Evolutionary conservation across 345 rosid genomes (phyloP).

Genomic region (Aquilaria malaccensis): DNA sequence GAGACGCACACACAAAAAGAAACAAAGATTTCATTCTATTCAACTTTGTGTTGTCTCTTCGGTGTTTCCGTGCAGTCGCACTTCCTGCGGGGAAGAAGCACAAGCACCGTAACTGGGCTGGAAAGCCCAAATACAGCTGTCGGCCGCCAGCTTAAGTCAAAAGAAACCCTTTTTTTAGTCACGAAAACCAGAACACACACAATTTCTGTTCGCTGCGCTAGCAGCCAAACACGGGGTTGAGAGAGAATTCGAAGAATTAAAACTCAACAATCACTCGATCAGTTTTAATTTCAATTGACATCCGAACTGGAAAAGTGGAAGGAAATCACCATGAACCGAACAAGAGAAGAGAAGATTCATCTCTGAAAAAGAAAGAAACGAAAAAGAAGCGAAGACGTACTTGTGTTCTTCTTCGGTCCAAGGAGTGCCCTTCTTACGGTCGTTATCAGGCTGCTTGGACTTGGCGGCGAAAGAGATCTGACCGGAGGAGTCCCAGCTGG

Average conservation of each 20-base stretch:
- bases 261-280: not conserved
- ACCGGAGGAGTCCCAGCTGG: conserved; percentile 25
- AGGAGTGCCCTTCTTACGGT: conserved; percentile 75
- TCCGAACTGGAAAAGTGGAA: not conserved
- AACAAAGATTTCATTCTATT: too few species aligned
- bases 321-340: not conserved
- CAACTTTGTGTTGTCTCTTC: too few species aligned
- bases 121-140: too few species aligned
- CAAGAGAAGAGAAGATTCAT: not conserved
- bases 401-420: conserved; percentile 61
- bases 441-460: conserved; percentile 21
- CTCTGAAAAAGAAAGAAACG: not conserved
- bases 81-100: too few species aligned
- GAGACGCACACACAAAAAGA: too few species aligned
- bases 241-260: too few species aligned
- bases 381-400: conserved; percentile 8
- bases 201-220: too few species aligned
- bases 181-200: not conserved
- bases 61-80: too few species aligned
- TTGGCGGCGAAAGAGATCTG: conserved; percentile 37
- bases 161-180: too few species aligned
- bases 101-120: too few species aligned
- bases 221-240: too few species aligned
- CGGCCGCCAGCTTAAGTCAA: too few species aligned
- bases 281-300: not conserved